Percentiles rank a stretch among this genome's conserved stretches.
Conservation (phyloP, 2,329 filamentous ascomycete species). For the Plenodomus lindquistii region DNA sequence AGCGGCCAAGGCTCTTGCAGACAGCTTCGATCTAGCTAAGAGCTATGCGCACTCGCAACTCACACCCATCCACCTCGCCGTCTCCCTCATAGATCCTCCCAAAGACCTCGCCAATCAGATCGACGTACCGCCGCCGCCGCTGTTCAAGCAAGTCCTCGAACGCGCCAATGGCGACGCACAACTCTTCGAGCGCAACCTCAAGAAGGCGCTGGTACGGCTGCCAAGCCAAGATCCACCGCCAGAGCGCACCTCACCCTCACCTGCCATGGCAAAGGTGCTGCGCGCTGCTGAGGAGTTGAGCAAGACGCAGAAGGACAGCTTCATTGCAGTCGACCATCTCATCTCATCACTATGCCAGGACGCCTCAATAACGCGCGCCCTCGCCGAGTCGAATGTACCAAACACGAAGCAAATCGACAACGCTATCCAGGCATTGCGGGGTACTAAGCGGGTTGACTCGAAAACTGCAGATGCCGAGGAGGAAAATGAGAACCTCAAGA, state of each 20-base stretch:
- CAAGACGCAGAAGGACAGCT: conserved; percentile 97
- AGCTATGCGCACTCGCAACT: conserved; percentile 92
- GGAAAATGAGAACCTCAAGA: conserved; percentile 93
- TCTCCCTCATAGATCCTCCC: conserved; percentile 76
- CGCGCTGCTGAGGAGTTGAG: conserved; percentile 85
- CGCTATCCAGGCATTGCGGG: conserved; percentile 88
- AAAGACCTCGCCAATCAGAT: conserved; percentile 72
- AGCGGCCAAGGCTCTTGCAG: conserved; percentile 85
- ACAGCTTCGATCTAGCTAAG: conserved; percentile 84
- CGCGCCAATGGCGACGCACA: conserved; percentile 91
- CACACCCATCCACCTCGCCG: conserved; percentile 85
- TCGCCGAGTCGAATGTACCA: conserved; percentile 87
- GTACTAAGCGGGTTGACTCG: conserved; percentile 90
- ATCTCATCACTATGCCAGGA: conserved; percentile 87
- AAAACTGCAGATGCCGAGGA: conserved; percentile 92
- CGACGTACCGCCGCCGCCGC: conserved; percentile 65
- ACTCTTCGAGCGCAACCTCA: conserved; percentile 82
- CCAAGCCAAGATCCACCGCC: conserved; percentile 95
- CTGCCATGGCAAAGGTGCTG: conserved; percentile 79
- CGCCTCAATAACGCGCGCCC: conserved; percentile 67
- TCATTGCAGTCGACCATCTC: conserved; percentile 91
- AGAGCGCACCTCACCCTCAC: conserved; percentile 81
- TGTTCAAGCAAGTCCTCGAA: conserved; percentile 94
- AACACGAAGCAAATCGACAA: conserved; percentile 88
- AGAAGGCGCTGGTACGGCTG: conserved; percentile 86